Evolutionary conservation across 495 filamentous ascomycete species (phyloP).

Genomic region (Hyaloscypha hepaticicola): DNA sequence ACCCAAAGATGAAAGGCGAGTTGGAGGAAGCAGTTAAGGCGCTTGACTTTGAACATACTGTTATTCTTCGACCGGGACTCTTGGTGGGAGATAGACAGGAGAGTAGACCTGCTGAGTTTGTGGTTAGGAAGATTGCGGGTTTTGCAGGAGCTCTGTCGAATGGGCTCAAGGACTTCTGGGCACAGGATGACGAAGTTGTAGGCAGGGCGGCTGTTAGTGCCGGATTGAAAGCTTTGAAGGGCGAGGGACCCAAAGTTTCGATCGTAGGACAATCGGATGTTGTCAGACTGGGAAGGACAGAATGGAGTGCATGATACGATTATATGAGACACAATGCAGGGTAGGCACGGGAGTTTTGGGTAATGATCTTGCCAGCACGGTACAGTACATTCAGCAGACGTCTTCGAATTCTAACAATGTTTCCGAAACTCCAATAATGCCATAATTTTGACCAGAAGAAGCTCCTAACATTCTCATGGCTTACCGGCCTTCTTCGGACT

Average conservation of each 20-base stretch:
- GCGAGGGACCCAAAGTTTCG: slow-evolving; percentile 31
- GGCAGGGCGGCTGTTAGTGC: slow-evolving; percentile 61
- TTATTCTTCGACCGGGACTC: slow-evolving; percentile 66
- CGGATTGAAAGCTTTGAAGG: slow-evolving; percentile 33
- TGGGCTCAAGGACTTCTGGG: slow-evolving; percentile 61
- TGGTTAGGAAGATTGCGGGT: slow-evolving; percentile 43
- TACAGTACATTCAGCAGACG: neutral
- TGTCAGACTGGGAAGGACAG: slow-evolving; percentile 38
- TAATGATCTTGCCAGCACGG: neutral
- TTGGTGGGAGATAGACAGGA: slow-evolving; percentile 62
- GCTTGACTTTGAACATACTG: slow-evolving; percentile 64
- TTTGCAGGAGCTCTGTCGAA: slow-evolving; percentile 50
- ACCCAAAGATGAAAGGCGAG: slow-evolving; percentile 68
- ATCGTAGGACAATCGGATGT: slow-evolving; percentile 36
- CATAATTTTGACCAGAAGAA: neutral
- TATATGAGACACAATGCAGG: neutral
- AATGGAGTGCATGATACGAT: slow-evolving; percentile 39
- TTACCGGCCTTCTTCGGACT: slow-evolving; percentile 45
- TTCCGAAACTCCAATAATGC: slow-evolving; percentile 27
- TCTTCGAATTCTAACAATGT: neutral
- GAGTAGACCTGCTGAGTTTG: slow-evolving; percentile 50
- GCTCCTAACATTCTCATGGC: neutral
- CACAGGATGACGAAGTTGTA: slow-evolving; percentile 67
- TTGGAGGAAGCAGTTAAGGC: slow-evolving; percentile 65
- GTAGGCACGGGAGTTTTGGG: neutral